Evolutionary conservation across 345 rosid genomes (phyloP), one percentile per base, ranked within the genome.

Genomic region (Salix purpurea): DNA sequence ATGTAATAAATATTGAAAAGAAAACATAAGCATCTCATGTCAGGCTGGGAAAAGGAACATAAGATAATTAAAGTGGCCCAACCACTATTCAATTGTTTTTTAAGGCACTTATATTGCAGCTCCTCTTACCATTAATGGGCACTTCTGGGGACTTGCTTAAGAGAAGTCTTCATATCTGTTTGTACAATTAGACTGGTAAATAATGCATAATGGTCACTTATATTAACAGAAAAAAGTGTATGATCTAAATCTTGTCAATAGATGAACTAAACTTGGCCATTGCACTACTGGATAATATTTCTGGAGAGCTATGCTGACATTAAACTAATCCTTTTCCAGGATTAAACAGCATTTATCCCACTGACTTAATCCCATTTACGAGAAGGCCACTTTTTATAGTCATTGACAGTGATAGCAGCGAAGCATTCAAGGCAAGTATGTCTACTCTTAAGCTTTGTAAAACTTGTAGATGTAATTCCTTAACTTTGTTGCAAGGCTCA

Each of bases 311-410:
- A 19, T 48, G 56, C 79, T 82, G 74, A 80, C 73, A 23, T 67
- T 44, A 46, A 58, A 28, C 68, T 79, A 74, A 67, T 36, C 48
- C 37, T 16, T 76, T 86, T 83, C 62, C 89, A 94, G 98, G 95
- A 87, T 70, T 86, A 76, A 94, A 89, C 86, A 88, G 84, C 86
- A 83, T 94, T 77, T 91, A 92, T 79, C 97, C 98, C 56, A 79
- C 87, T 76, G 97, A 94, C 88, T 79, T 94, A 74, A 85, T 91
- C 86, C 97, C 98, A 75, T 94, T 94, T 82, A 92, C 98, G 61
- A 89, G 98, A 82, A 90, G 86, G 80, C 94, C 97, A 58, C 95
- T 92, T 30, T 90, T 94, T 83, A 77, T 92, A 74, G 78, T 94
- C 67, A 83, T 92, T 72, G 98, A 92, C 87, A 91, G 98, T 79